Conservation (phyloP, 371 early-diverging fungal genomes). For the Phascolomyces articulosus region DNA sequence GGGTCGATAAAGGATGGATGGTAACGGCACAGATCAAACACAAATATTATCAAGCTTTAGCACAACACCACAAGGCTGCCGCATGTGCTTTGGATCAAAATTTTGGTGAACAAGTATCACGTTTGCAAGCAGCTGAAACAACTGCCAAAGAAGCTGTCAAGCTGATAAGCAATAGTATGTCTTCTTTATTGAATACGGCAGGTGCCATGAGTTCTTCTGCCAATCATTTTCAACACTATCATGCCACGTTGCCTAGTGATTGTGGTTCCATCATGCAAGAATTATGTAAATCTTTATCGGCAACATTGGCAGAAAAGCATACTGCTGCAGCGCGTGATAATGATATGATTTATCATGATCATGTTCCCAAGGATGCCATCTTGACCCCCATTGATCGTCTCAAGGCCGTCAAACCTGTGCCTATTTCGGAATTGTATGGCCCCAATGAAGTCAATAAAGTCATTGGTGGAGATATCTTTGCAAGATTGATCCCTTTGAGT, state of each 20-base stretch:
- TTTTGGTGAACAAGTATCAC: slow-evolving; percentile 87
- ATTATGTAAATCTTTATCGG: slow-evolving; percentile 60
- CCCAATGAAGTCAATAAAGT: slow-evolving; percentile 73
- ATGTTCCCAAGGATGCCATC: slow-evolving; percentile 79
- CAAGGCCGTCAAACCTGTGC: slow-evolving; percentile 74
- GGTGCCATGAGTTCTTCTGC: neutral
- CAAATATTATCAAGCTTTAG: slow-evolving; percentile 82
- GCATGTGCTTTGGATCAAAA: slow-evolving; percentile 76
- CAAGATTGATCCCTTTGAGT: slow-evolving; percentile 83
- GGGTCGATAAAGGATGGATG: slow-evolving; percentile 71
- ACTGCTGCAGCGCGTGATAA: slow-evolving; percentile 80
- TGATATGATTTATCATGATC: slow-evolving; percentile 93
- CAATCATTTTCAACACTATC: neutral
- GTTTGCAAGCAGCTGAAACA: slow-evolving; percentile 77
- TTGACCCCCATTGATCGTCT: slow-evolving; percentile 84
- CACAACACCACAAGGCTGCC: slow-evolving; percentile 82
- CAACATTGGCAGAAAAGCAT: slow-evolving; percentile 64
- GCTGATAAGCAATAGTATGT: slow-evolving; percentile 22
- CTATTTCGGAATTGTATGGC: slow-evolving; percentile 75
- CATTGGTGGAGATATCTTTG: slow-evolving; percentile 87
- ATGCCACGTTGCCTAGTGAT: slow-evolving; percentile 38
- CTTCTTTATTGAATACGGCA: neutral
- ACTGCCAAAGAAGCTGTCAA: slow-evolving; percentile 85
- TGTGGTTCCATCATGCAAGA: slow-evolving; percentile 67
- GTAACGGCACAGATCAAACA: slow-evolving; percentile 79